Evolutionary conservation across 495 filamentous ascomycete species (phyloP).

Genomic region (Neurospora sp.): DNA sequence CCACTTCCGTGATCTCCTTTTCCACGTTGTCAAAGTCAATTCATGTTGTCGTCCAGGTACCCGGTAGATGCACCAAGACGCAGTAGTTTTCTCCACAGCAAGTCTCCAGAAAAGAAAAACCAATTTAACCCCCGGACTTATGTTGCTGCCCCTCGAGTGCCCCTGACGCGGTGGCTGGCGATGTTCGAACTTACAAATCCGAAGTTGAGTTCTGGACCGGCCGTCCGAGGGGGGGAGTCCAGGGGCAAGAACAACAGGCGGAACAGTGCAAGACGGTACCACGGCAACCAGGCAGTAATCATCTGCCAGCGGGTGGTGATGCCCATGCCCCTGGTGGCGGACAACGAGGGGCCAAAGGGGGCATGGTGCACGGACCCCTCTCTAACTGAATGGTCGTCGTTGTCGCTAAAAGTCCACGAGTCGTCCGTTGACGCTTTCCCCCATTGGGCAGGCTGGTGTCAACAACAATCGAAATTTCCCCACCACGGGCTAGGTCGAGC

Average conservation of each 20-base stretch:
- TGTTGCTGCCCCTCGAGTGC: not conserved
- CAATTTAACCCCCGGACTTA: not conserved
- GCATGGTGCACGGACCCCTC: not conserved
- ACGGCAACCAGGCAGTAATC: not conserved
- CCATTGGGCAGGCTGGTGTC: conserved; percentile 20
- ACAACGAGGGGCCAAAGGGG: not conserved
- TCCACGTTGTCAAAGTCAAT: not conserved
- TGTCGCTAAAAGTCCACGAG: not conserved
- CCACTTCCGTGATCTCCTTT: not conserved
- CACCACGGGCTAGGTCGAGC: conserved; percentile 7
- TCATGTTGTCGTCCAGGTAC: not conserved
- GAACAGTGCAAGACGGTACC: not conserved
- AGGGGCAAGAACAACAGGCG: not conserved
- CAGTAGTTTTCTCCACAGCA: not conserved
- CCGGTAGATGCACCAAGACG: not conserved
- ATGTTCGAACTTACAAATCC: not conserved
- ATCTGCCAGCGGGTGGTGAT: not conserved
- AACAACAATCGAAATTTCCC: conserved; percentile 32
- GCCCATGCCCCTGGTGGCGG: not conserved
- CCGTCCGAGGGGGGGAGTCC: not conserved
- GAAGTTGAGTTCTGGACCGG: not conserved
- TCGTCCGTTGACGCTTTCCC: conserved; percentile 16
- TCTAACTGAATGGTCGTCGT: not conserved
- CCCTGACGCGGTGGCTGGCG: not conserved
- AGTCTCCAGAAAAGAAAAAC: not conserved